A percentile compares a stretch with the other conserved stretches of the same genome.
phyloP scores from a whole-genome alignment of 129 eudicot genomes.

The Apium graveolens region DNA sequence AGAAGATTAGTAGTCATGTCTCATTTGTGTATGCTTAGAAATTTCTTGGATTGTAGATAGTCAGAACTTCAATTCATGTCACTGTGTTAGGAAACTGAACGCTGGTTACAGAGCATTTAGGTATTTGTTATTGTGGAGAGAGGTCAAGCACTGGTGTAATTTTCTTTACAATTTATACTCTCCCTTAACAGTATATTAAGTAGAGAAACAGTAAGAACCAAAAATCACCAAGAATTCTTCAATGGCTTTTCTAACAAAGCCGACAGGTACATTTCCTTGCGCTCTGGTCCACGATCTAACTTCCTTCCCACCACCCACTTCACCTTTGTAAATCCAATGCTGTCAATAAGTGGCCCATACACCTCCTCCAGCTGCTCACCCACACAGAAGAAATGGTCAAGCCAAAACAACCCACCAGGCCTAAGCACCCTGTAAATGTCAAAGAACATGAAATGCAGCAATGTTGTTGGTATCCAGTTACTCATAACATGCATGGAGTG shows the following conservation, averaged over 20 bases:
- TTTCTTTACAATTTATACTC: no score
- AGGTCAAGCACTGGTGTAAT: background rate
- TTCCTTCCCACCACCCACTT: conserved; percentile 56
- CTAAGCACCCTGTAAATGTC: conserved; percentile 59
- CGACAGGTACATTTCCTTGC: conserved; percentile 55
- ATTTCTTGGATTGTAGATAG: background rate
- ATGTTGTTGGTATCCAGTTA: conserved; percentile 55
- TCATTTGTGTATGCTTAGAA: background rate
- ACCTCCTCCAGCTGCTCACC: conserved; percentile 42
- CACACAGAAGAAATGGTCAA: conserved; percentile 59
- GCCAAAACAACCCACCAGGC: conserved; percentile 81
- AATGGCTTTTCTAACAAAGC: conserved; percentile 62
- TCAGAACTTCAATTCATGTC: background rate
- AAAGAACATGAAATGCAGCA: conserved; percentile 50
- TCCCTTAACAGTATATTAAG: no score
- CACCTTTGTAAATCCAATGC: conserved; percentile 45
- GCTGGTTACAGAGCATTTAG: background rate
- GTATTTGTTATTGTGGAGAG: background rate
- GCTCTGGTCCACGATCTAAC: conserved; percentile 46
- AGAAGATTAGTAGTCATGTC: background rate
- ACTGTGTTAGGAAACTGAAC: background rate
- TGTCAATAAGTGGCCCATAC: conserved; percentile 45
- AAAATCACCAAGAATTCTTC: conserved; percentile 42
- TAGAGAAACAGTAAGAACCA: background rate
- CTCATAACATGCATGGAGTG: conserved; percentile 80